Evolutionary conservation across 2,329 filamentous ascomycete species (phyloP), one percentile per base, ranked within the genome.

Genomic region (Blumeriella jaapii): DNA sequence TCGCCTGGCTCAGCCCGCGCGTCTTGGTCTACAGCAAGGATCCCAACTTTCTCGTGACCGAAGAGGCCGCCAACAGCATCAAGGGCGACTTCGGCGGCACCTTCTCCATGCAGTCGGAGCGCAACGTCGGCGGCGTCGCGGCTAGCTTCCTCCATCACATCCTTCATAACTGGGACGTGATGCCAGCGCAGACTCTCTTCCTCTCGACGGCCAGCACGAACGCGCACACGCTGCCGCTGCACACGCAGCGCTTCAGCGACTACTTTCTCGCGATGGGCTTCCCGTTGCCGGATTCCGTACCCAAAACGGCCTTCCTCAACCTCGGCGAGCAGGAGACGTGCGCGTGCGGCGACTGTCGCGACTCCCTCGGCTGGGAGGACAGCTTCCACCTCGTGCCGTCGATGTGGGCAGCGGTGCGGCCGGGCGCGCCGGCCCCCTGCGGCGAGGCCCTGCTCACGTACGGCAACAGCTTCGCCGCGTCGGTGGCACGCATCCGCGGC

Each of bases 111-210:
- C 43, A 45, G 14, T 39, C 41, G 2, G 46, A 57, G 8, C 45
- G 41, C 4, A 68, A 68, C 34, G 40, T 57, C 19, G 65, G 65
- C 14, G 56, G 64, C 22, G 60, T 65, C 45, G 56, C 59, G 12
- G 61, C 61, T 6, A 62, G 63, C 3, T 67, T 62, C 47, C 57
- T 68, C 3, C 49, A 59, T 39, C 65, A 69, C 42, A 65, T 68
- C 20, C 38, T 63, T 3, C 48, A 43, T 10, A 39, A 52, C 26
- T 69, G 60, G 59, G 58, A 65, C 23, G 46, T 45, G 14, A 56
- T 68, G 3, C 59, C 64, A 8, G 52, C 51, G 9, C 63, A 68
- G 31, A 66, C 62, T 0, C 41, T 68, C 16, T 68, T 68, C 51
- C 51, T 67, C 15, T 56, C 19, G 41, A 62, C 17, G 55, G 28